phyloP scores from a whole-genome alignment of 805 yeast species.

The Brettanomyces naardenensis region DNA sequence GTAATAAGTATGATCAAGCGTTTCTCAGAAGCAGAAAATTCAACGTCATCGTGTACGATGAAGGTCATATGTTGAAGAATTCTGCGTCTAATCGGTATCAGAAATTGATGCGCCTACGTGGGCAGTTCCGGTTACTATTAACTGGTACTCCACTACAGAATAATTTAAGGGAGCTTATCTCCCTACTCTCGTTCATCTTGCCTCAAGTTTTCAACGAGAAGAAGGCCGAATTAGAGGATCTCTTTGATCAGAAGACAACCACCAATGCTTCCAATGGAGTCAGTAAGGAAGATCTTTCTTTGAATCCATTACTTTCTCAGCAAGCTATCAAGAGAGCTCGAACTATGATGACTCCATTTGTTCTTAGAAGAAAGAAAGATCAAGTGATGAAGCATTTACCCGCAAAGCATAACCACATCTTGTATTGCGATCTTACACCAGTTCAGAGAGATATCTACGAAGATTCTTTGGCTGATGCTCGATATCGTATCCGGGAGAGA shows the following conservation, averaged over 20 bases:
- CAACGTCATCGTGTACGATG: constrained; percentile 90
- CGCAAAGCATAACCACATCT: constrained; percentile 55
- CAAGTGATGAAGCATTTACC: constrained; percentile 92
- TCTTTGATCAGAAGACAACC: constrained; percentile 82
- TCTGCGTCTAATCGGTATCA: constrained; percentile 79
- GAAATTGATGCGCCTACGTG: constrained; percentile 77
- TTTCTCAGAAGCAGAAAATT: constrained; percentile 70
- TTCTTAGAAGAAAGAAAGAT: constrained; percentile 81
- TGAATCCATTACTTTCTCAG: constrained; percentile 77
- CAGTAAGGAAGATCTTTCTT: constrained; percentile 33
- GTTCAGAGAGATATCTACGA: constrained; percentile 55
- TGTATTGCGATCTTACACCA: constrained; percentile 54
- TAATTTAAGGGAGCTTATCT: constrained; percentile 82
- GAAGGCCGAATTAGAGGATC: constrained; percentile 69
- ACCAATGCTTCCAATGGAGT: constrained; percentile 37
- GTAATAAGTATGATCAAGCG: constrained; percentile 71
- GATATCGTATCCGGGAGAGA: constrained; percentile 33
- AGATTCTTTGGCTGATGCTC: constrained; percentile 42
- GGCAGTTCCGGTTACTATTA: constrained; percentile 74
- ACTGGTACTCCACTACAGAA: constrained; percentile 98
- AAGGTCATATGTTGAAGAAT: constrained; percentile 95
- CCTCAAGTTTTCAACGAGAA: constrained; percentile 77
- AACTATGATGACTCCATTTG: constrained; percentile 98
- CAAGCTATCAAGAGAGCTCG: constrained; percentile 92
- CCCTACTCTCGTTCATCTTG: constrained; percentile 82